Evolutionary conservation across 2,329 filamentous ascomycete species (phyloP).

Genomic region (Colletotrichum orchidophilum): DNA sequence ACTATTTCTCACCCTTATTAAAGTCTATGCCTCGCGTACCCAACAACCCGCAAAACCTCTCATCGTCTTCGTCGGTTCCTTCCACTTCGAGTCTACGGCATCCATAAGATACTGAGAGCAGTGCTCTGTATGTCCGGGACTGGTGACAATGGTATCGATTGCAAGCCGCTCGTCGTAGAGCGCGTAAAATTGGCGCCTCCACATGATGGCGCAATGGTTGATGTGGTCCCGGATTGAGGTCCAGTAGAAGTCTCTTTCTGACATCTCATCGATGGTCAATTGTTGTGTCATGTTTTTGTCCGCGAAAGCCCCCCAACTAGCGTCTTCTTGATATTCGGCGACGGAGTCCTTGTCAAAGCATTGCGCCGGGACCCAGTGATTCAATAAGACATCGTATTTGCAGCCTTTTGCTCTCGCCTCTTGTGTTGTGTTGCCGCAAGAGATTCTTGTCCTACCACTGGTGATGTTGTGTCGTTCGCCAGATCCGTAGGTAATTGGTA

Average conservation of each 20-base stretch:
- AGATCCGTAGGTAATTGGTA: not conserved
- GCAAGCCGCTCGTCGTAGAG: slow-evolving; percentile 36
- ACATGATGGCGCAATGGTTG: slow-evolving; percentile 41
- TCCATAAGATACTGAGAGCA: slow-evolving; percentile 41
- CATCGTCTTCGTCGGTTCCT: slow-evolving; percentile 33
- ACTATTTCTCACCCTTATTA: too few relatives aligned
- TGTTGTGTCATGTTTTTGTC: slow-evolving; percentile 37
- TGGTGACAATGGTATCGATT: slow-evolving; percentile 37
- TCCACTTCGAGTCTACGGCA: slow-evolving; percentile 33
- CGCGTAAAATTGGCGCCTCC: slow-evolving; percentile 39
- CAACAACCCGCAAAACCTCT: slow-evolving; percentile 31
- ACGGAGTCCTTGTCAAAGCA: slow-evolving; percentile 38
- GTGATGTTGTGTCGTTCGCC: slow-evolving; percentile 36
- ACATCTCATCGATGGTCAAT: slow-evolving; percentile 36
- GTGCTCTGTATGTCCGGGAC: slow-evolving; percentile 40
- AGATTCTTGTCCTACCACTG: slow-evolving; percentile 27
- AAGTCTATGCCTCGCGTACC: slow-evolving; percentile 1
- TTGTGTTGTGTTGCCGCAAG: slow-evolving; percentile 36
- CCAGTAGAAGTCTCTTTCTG: slow-evolving; percentile 36
- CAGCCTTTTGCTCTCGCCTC: slow-evolving; percentile 35
- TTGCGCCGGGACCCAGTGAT: slow-evolving; percentile 38
- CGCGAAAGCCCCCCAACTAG: slow-evolving; percentile 37
- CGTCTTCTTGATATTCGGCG: slow-evolving; percentile 40
- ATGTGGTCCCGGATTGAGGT: slow-evolving; percentile 39
- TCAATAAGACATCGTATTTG: slow-evolving; percentile 39